Base-by-base conservation (phyloP, 2,329 filamentous ascomycete species). In the Fusarium cyanostomum region DNA sequence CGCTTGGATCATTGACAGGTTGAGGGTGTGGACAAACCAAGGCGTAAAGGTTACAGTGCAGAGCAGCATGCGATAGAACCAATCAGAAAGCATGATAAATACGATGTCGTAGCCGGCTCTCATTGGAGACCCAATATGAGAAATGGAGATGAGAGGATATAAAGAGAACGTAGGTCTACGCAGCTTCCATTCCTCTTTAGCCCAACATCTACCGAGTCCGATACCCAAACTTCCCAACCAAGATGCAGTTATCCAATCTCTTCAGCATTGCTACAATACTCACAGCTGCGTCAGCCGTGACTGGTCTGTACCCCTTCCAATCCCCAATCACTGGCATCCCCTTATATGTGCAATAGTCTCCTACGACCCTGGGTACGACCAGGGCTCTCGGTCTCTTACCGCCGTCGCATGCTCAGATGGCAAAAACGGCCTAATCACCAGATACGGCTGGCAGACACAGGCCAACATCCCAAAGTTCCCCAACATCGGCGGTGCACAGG, bases 291-390 rank as follows among this genome's bases (percentile, higher is more conserved):
- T 69, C 75, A 12, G 78, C 78, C 50, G 58, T 64, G 9, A 70
- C 71, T 11, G 74, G 75, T 77, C 66, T 12, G 55, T 37, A 5
- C 26, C 8, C 13, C 2, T 8, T 9, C 11, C 21, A 2, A 5
- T 11, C 18, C 13, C 8, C 7, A 6, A 26, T 12, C 3, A 21
- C 8, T 27, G 12, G 15, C 7, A 31, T 5, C 3, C 0, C 1
- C 37, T 35, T 71, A 74, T 24, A 11, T 9, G 9, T 0, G 8
- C 6, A 5, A 5, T 1, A 69, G 89, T 93, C 69, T 89, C 88
- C 63, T 94, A 89, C 76, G 91, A 94, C 77, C 76, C 79, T 9
- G 86, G 83, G 71, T 95, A 92, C 77, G 91, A 93, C 67, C 78
- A 89, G 56, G 72, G 73, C 16, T 60, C 65, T 57, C 82, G 86